These are phyloP conservation scores for Flaveria robusta DNA, from an alignment of 129 eudicot genomes.

Conservation along the genomic window DNA sequence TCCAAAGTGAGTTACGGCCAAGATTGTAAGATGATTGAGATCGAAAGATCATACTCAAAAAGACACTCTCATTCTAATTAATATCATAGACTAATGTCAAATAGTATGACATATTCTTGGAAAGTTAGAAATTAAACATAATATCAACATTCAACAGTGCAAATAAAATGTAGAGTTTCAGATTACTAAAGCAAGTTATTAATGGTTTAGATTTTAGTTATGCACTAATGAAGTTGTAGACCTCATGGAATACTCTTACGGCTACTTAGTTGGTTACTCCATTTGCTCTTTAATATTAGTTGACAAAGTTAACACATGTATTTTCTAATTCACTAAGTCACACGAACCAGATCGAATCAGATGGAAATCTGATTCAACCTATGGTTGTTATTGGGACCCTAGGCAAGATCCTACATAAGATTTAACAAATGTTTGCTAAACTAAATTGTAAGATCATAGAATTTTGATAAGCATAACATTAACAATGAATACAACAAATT, in stretches of 20 bases:
- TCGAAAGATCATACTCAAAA: not conserved
- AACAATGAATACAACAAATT: not conserved
- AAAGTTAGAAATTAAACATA: not conserved
- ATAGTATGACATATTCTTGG: not conserved
- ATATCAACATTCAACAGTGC: not conserved
- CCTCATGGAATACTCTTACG: not conserved
- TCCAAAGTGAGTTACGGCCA: not conserved
- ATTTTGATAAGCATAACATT: not conserved
- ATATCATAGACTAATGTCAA: not conserved
- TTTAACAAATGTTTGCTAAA: not conserved
- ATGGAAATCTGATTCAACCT: not conserved
- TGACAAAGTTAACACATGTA: not conserved
- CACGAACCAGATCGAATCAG: not conserved
- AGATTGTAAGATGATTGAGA: not conserved
- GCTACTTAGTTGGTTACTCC: not conserved
- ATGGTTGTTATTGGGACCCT: not conserved
- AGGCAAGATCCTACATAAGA: constrained; percentile 5
- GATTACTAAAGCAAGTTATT: not conserved
- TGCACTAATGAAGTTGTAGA: not conserved
- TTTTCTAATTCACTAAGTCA: not conserved
- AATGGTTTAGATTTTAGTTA: not conserved
- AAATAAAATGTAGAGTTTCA: not conserved
- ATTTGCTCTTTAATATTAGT: not conserved
- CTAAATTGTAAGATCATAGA: not conserved
- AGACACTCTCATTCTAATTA: not conserved